Evolutionary conservation across 2,329 filamentous ascomycete genomes (phyloP).

Genomic region (Leptographium flavum): DNA sequence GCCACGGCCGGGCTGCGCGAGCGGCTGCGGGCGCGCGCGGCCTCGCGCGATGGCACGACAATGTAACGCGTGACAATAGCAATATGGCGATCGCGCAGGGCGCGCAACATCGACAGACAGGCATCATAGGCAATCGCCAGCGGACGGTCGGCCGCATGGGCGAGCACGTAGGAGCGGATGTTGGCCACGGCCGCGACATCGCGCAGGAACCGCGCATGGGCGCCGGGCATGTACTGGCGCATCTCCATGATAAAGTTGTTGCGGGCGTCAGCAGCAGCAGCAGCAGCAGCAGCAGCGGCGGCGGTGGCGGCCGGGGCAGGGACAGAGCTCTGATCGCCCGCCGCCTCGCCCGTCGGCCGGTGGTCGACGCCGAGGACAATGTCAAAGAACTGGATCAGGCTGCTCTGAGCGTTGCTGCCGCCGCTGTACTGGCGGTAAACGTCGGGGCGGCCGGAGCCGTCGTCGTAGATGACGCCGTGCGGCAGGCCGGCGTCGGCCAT

Average conservation of each 20-base stretch:
- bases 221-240: slow-evolving; percentile 92
- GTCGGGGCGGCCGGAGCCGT: slow-evolving; percentile 52
- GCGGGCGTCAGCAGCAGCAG: slow-evolving; percentile 20
- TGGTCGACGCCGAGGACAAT: slow-evolving; percentile 82
- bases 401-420: slow-evolving; percentile 94
- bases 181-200: slow-evolving; percentile 71
- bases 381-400: slow-evolving; percentile 94
- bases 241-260: slow-evolving; percentile 96
- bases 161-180: slow-evolving; percentile 69
- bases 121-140: slow-evolving; percentile 79
- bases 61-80: slow-evolving; percentile 94
- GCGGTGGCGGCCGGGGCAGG: neutral
- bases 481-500: slow-evolving; percentile 89
- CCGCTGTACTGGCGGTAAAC: slow-evolving; percentile 76
- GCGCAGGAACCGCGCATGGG: slow-evolving; percentile 76
- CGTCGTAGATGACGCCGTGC: slow-evolving; percentile 74
- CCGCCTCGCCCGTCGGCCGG: slow-evolving; percentile 67
- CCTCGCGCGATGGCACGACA: slow-evolving; percentile 68
- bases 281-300: slow-evolving; percentile 12
- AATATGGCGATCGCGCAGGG: slow-evolving; percentile 85
- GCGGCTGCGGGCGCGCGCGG: slow-evolving; percentile 45
- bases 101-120: slow-evolving; percentile 56
- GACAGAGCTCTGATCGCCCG: slow-evolving; percentile 18
- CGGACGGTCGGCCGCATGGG: slow-evolving; percentile 36
- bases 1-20: slow-evolving; percentile 38